A percentile compares a stretch with the other conserved stretches of the same genome.
phyloP scores from a whole-genome alignment of 306 rosid species.

The Coriaria nepalensis region DNA sequence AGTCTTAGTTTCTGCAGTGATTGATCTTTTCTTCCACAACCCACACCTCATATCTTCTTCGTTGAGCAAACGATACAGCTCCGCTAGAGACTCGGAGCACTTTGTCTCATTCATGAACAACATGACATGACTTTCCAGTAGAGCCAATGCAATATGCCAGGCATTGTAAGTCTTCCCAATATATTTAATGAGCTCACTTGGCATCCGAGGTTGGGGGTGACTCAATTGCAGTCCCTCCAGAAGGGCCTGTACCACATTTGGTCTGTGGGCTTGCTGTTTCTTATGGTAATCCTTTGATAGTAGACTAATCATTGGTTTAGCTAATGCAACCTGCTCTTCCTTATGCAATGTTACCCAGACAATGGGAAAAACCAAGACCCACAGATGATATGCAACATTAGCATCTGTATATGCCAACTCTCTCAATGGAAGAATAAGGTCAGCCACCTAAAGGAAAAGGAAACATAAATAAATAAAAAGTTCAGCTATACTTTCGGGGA shows the following conservation, averaged over 20 bases:
- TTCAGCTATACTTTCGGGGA: too few relatives aligned
- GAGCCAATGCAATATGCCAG: constrained; percentile 92
- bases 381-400: constrained; percentile 94
- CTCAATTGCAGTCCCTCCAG: constrained; percentile 98
- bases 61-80: constrained; percentile 90
- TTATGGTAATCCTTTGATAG: constrained; percentile 89
- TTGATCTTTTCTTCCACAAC: constrained; percentile 85
- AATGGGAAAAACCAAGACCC: constrained; percentile 98
- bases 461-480: not conserved
- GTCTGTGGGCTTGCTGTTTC: constrained; percentile 87
- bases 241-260: constrained; percentile 98
- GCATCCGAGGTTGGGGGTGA: constrained; percentile 99
- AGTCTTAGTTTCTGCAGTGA: constrained; percentile 87
- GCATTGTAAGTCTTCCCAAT: constrained; percentile 97
- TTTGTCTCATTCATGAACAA: constrained; percentile 75
- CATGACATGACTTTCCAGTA: constrained; percentile 95
- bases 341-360: constrained; percentile 94
- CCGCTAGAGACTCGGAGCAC: constrained; percentile 90
- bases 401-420: constrained; percentile 96
- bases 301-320: constrained; percentile 93
- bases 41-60: constrained; percentile 99
- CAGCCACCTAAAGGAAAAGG: constrained; percentile 52
- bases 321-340: constrained; percentile 88
- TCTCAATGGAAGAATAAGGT: constrained; percentile 82
- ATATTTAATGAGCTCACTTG: constrained; percentile 95